Percentiles rank a stretch among this genome's conserved stretches.
Conservation (phyloP, 352 stramenopile genomes). For the Phytophthora meadii region DNA sequence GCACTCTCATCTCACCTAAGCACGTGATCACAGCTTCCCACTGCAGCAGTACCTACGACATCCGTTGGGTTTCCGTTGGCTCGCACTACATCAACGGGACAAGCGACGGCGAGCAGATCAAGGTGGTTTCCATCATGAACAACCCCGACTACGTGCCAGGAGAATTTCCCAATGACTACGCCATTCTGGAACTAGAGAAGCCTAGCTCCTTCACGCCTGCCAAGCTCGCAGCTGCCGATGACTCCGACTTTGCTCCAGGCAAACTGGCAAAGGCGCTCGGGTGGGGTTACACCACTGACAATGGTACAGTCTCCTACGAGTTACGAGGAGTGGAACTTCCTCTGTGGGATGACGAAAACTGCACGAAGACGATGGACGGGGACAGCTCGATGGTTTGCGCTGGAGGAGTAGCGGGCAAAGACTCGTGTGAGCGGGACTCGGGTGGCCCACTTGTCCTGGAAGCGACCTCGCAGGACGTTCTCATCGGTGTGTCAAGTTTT, state of each 20-base stretch:
- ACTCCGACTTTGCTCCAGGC: slow-evolving; percentile 27
- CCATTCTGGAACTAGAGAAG: slow-evolving; percentile 48
- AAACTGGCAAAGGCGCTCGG: slow-evolving; percentile 40
- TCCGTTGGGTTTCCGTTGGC: slow-evolving; percentile 34
- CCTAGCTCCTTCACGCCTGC: slow-evolving; percentile 41
- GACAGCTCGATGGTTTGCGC: too few relatives aligned
- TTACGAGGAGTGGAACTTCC: slow-evolving; percentile 46
- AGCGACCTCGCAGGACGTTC: too few relatives aligned
- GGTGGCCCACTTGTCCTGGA: too few relatives aligned
- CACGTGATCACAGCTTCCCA: slow-evolving; percentile 29
- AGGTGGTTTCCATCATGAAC: slow-evolving; percentile 27
- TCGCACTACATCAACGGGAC: slow-evolving; percentile 26
- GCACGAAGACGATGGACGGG: too few relatives aligned
- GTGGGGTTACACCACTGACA: slow-evolving; percentile 34
- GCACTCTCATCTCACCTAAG: slow-evolving; percentile 17
- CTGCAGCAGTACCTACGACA: slow-evolving; percentile 22
- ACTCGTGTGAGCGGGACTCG: too few relatives aligned
- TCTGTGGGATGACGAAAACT: too few relatives aligned
- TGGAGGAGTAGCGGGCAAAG: too few relatives aligned
- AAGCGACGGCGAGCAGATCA: slow-evolving; percentile 37
- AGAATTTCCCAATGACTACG: slow-evolving; percentile 30
- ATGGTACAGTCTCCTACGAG: slow-evolving; percentile 6
- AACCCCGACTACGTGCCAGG: slow-evolving; percentile 26
- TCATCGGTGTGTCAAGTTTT: too few relatives aligned
- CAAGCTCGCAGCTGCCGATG: slow-evolving; percentile 26